Evolutionary conservation across 768 basidiomycete species (phyloP).

Genomic region (Calvatia gigantea): DNA sequence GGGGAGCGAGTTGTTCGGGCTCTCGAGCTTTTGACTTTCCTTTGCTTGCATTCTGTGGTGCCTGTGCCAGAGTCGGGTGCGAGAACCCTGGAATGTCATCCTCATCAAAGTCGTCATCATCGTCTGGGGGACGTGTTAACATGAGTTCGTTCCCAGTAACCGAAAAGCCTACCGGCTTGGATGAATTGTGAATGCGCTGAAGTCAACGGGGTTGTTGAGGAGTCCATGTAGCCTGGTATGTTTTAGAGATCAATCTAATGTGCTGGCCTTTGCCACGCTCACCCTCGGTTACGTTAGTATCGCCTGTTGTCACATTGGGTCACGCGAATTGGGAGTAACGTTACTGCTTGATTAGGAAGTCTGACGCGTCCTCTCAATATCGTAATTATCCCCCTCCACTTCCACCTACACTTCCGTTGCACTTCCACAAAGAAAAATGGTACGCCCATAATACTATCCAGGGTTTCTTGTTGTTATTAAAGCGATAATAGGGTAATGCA

Average conservation of each 20-base stretch:
- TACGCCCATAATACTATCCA: slow-evolving; percentile 11
- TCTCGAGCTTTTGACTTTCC: slow-evolving; percentile 67
- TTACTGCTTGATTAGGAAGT: slow-evolving; percentile 31
- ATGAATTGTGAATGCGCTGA: slow-evolving; percentile 69
- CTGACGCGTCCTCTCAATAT: slow-evolving; percentile 47
- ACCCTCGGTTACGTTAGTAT: slow-evolving; percentile 19
- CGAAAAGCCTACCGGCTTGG: slow-evolving; percentile 54
- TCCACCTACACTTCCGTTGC: slow-evolving; percentile 7
- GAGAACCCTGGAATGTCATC: slow-evolving; percentile 78
- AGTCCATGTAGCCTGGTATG: slow-evolving; percentile 29
- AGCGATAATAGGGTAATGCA: slow-evolving; percentile 59
- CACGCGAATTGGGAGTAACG: slow-evolving; percentile 28
- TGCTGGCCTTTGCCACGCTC: slow-evolving; percentile 3
- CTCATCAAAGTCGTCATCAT: slow-evolving; percentile 83
- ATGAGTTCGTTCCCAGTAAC: not conserved
- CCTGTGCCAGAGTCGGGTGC: slow-evolving; percentile 49
- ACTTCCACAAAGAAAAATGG: slow-evolving; percentile 23
- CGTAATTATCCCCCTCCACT: slow-evolving; percentile 6
- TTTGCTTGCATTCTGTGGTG: slow-evolving; percentile 49
- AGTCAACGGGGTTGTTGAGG: slow-evolving; percentile 49
- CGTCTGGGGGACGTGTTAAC: slow-evolving; percentile 35
- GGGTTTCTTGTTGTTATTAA: no score
- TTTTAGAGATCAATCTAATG: not conserved
- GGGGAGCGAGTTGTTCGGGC: slow-evolving; percentile 47
- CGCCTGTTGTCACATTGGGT: slow-evolving; percentile 23